Conservation (phyloP, 805 yeast genomes). For the Starmerella geochares region DNA sequence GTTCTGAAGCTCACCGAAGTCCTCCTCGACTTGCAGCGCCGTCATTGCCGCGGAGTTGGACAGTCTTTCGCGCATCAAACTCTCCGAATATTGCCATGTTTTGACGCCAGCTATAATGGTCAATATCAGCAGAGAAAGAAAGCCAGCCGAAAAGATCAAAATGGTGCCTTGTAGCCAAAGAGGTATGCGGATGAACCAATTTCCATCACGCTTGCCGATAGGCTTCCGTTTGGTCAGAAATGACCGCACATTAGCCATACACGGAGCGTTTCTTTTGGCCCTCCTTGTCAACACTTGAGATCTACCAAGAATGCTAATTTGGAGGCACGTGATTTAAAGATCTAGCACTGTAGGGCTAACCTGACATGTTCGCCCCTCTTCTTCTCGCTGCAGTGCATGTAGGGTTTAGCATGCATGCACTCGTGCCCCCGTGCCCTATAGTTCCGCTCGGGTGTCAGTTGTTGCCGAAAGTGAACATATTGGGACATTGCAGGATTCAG, state of each 20-base stretch:
- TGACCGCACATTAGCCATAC: constrained; percentile 5
- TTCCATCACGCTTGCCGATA: constrained; percentile 6
- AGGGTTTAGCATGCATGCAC: background rate
- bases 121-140: constrained; percentile 18
- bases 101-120: constrained; percentile 16
- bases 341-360: background rate
- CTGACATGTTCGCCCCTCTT: background rate
- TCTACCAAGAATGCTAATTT: too few species aligned
- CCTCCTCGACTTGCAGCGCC: constrained; percentile 18
- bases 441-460: background rate
- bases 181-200: constrained; percentile 22
- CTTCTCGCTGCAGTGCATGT: background rate
- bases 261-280: too few species aligned
- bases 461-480: background rate
- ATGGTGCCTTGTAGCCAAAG: constrained; percentile 23
- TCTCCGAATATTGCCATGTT: constrained; percentile 20
- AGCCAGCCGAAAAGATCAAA: constrained; percentile 18
- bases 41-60: constrained; percentile 21
- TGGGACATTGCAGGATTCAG: background rate
- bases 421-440: background rate
- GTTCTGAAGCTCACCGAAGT: constrained; percentile 6
- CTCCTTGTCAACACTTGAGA: background rate
- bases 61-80: constrained; percentile 17
- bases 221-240: constrained; percentile 10
- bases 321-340: too few species aligned